A percentile compares a stretch with the other conserved stretches of the same genome.
phyloP scores from a whole-genome alignment of 345 rosid genomes.

The Brassica incana region DNA sequence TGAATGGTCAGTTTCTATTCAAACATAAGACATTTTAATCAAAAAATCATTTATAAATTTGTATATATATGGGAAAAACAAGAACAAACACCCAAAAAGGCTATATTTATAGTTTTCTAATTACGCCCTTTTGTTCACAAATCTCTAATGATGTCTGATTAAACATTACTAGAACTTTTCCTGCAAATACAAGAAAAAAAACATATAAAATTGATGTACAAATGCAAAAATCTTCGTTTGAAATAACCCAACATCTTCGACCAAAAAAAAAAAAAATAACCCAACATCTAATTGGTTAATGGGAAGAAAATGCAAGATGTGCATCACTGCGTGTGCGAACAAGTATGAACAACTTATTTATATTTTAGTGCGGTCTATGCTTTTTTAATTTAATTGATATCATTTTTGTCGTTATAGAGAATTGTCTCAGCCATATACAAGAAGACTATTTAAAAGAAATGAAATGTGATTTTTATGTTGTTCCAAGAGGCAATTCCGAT shows the following conservation, averaged over 20 bases:
- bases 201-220: neutral
- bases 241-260: neutral
- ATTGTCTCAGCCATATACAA: slow-evolving; percentile 2
- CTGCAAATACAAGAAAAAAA: neutral
- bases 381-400: neutral
- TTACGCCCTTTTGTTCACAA: neutral
- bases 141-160: neutral
- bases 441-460: neutral
- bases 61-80: neutral
- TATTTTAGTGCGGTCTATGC: slow-evolving; percentile 6
- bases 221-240: slow-evolving; percentile 8
- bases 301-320: slow-evolving; percentile 12
- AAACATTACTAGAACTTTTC: neutral
- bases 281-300: neutral
- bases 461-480: slow-evolving; percentile 39
- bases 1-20: neutral
- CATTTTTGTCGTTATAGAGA: slow-evolving; percentile 25
- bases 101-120: neutral
- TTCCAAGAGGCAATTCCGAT: slow-evolving; percentile 35
- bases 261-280: too few relatives aligned
- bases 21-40: neutral
- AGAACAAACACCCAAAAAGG: neutral
- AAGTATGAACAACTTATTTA: neutral
- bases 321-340: slow-evolving; percentile 2
- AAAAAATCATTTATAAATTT: neutral